Evolutionary conservation across 2,329 filamentous ascomycete species (phyloP).

Genomic region (Aspergillus bombycis): DNA sequence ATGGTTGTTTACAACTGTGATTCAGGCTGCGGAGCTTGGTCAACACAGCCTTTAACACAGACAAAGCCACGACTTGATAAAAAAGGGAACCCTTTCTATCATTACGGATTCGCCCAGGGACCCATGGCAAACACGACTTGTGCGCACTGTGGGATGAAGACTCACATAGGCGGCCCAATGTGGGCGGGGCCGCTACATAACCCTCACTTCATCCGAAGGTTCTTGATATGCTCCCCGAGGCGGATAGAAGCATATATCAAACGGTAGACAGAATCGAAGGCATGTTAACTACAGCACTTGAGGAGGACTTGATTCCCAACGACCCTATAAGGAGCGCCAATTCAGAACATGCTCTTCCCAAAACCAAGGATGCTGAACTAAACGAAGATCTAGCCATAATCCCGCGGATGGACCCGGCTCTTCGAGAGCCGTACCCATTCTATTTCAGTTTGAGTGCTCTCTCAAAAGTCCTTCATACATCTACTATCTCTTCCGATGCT

Average conservation of each 20-base stretch:
- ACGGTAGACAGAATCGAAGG: conserved; percentile 83
- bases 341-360: conserved; percentile 14
- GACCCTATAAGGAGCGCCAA: conserved; percentile 16
- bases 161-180: conserved; percentile 91
- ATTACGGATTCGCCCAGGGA: conserved; percentile 73
- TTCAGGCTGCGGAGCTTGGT: conserved; percentile 87
- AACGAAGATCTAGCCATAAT: conserved; percentile 38
- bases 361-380: conserved; percentile 15
- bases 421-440: conserved; percentile 77
- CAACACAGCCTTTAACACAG: conserved; percentile 75
- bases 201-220: conserved; percentile 77
- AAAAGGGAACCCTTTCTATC: conserved; percentile 72
- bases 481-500: conserved; percentile 76
- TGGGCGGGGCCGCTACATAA: conserved; percentile 90
- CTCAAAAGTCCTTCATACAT: conserved; percentile 75
- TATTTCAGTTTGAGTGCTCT: conserved; percentile 79
- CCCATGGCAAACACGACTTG: conserved; percentile 70
- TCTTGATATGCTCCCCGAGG: conserved; percentile 69
- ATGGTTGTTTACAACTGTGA: conserved; percentile 95
- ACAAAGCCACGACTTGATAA: conserved; percentile 70
- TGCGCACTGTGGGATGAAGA: conserved; percentile 81
- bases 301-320: conserved; percentile 61
- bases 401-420: conserved; percentile 60
- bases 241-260: conserved; percentile 71
- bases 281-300: conserved; percentile 85